Evolutionary conservation across 805 yeast species (phyloP).

Genomic region (Wickerhamomyces pijperi): DNA sequence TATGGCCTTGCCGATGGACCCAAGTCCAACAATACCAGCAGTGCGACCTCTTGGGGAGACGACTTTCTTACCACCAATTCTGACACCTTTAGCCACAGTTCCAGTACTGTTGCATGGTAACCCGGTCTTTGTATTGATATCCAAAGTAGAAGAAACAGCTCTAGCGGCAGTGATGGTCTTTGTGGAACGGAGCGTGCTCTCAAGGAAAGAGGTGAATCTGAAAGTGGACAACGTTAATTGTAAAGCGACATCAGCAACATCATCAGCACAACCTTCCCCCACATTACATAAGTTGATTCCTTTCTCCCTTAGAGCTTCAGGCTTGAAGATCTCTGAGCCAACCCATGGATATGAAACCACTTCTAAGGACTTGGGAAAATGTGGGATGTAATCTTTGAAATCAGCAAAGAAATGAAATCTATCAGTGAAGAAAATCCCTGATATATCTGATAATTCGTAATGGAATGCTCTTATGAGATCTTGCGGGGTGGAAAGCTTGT

Average conservation of each 20-base stretch:
- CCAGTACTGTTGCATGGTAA: slow-evolving; percentile 22
- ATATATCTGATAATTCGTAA: slow-evolving; percentile 26
- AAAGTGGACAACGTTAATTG: slow-evolving; percentile 46
- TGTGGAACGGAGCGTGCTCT: slow-evolving; percentile 24
- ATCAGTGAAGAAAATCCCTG: slow-evolving; percentile 48
- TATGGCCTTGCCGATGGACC: slow-evolving; percentile 56
- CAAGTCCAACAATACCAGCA: slow-evolving; percentile 62
- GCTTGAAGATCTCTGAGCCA: slow-evolving; percentile 46
- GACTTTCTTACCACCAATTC: slow-evolving; percentile 33
- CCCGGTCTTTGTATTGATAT: slow-evolving; percentile 23
- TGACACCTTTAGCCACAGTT: slow-evolving; percentile 25
- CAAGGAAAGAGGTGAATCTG: slow-evolving; percentile 42
- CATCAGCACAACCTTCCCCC: slow-evolving; percentile 44
- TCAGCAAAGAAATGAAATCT: slow-evolving; percentile 36
- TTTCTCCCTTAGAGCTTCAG: slow-evolving; percentile 26
- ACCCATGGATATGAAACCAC: slow-evolving; percentile 47
- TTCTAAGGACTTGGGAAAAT: slow-evolving; percentile 34
- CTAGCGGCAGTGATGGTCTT: slow-evolving; percentile 34
- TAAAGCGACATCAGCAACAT: slow-evolving; percentile 64
- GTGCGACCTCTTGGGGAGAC: slow-evolving; percentile 44
- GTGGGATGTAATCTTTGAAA: slow-evolving; percentile 29
- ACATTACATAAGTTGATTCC: slow-evolving; percentile 53
- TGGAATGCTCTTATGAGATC: slow-evolving; percentile 28
- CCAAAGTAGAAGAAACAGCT: slow-evolving; percentile 20
- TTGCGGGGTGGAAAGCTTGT: slow-evolving; percentile 20